Base-by-base conservation (phyloP, 1,284 basidiomycete genomes). In the Fomitopsis schrenkii region DNA sequence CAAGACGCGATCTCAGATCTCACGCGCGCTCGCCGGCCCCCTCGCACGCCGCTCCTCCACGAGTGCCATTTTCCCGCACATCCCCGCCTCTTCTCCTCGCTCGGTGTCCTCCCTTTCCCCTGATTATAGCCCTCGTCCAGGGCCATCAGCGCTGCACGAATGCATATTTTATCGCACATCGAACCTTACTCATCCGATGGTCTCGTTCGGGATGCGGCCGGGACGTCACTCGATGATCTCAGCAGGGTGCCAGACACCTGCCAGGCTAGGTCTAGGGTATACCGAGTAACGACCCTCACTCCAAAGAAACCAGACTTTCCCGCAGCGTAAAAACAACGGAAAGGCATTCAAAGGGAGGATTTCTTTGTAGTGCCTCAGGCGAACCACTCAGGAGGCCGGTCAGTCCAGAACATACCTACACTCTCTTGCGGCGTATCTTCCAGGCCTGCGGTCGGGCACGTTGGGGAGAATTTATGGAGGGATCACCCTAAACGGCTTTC, bases 361-460 rank as follows among this genome's bases (percentile, higher is more conserved):
- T n/a, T n/a, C n/a, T n/a, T n/a, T n/a, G n/a, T n/a, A n/a, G n/a
- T n/a, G n/a, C n/a, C n/a, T 36, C 35, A 36, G 35, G 1, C 35
- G 35, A 6, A 36, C 35, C 35, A 36, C 35, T 36, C 10, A 36
- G 35, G 35, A 36, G 35, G 35, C 35, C 35, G 35, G 22, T 36
- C 10, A 12, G 35, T 2, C 35, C 35, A 36, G 35, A 36, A 36
- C 6, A 36, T 36, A 36, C 35, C 1, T 22, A 22, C 22, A 22
- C 22, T 2, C 1, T 22, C 22, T 22, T 22, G 22, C 22, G 22
- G 22, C 22, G 22, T 22, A 22, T 22, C 22, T 22, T 22, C 22
- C 22, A 22, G 22, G 22, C 22, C 22, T 22, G 22, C 2, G 10
- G 72, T 62, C 56, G 59, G 63, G n/a, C 70, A 69, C 59, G 65